Conservation (phyloP, 139 green algal species). For the Diplosphaera chodatii region DNA sequence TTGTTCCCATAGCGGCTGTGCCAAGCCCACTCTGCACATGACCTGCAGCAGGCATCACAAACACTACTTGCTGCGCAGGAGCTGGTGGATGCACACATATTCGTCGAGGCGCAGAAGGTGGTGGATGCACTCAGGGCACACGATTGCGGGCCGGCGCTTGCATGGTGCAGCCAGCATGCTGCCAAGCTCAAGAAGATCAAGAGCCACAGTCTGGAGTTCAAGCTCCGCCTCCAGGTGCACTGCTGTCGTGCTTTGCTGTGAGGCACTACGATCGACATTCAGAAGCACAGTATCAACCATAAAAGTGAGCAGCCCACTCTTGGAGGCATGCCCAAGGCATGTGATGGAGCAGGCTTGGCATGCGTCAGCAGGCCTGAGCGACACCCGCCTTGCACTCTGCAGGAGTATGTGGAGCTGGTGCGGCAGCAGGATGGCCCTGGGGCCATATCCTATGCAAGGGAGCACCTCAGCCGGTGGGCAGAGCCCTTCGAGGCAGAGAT, state of each 20-base stretch:
- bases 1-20: no score
- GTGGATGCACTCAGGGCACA: conserved; percentile 49
- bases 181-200: conserved; percentile 68
- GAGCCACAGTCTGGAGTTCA: conserved; percentile 79
- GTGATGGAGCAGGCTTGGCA: no score
- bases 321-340: no score
- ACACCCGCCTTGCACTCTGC: no score
- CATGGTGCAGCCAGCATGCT: conserved; percentile 72
- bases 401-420: conserved; percentile 92
- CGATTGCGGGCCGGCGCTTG: conserved; percentile 63
- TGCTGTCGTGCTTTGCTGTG: background rate
- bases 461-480: conserved; percentile 69
- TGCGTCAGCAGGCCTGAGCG: no score
- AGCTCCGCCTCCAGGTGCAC: conserved; percentile 59
- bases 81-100: conserved; percentile 77
- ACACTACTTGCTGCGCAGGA: conserved; percentile 20
- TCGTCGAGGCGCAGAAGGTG: conserved; percentile 50
- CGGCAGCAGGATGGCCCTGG: conserved; percentile 41
- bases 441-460: conserved; percentile 74
- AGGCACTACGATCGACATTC: no score
- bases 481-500: conserved; percentile 62
- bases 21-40: no score
- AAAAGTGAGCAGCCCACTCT: no score
- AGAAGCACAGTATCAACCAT: no score
- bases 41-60: background rate